Conservation (phyloP, 2,329 filamentous ascomycete genomes). For the Pseudogymnoascus pannorum region DNA sequence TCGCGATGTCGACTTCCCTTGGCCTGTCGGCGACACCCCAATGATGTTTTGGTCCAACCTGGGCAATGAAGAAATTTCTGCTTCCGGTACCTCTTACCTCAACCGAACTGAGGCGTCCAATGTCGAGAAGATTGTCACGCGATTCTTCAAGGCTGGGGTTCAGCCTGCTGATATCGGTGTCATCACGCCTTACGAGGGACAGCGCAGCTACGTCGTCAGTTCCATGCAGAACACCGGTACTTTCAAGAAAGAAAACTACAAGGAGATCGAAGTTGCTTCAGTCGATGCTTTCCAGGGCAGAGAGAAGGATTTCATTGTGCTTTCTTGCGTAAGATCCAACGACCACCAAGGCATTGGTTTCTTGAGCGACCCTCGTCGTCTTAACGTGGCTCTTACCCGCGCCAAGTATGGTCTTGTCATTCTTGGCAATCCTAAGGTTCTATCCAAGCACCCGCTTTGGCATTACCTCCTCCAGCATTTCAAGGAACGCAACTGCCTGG, state of each 20-base stretch:
- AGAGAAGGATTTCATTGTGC: constrained; percentile 97
- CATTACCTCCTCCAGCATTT: constrained; percentile 92
- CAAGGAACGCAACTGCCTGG: constrained; percentile 92
- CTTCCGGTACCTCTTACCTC: constrained; percentile 93
- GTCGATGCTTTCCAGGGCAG: constrained; percentile 98
- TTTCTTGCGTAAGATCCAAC: constrained; percentile 96
- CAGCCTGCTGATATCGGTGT: constrained; percentile 90
- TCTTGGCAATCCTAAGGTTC: constrained; percentile 91
- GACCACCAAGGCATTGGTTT: constrained; percentile 99
- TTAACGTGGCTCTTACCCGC: constrained; percentile 94
- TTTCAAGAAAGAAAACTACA: constrained; percentile 97
- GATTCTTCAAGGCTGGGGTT: constrained; percentile 99
- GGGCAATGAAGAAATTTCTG: constrained; percentile 95
- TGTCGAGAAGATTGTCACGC: constrained; percentile 95
- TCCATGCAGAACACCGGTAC: constrained; percentile 98
- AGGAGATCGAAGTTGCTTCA: constrained; percentile 95
- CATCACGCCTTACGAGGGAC: constrained; percentile 96
- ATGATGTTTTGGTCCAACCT: constrained; percentile 99
- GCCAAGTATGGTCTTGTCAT: constrained; percentile 96
- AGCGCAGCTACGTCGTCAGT: constrained; percentile 95
- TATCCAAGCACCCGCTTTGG: constrained; percentile 97
- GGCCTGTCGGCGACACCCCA: constrained; percentile 86
- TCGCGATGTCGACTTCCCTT: constrained; percentile 94
- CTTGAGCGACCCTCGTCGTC: constrained; percentile 90
- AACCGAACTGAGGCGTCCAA: constrained; percentile 96